These are phyloP conservation scores for Daldinia eschscholtzii DNA, from an alignment of 2,329 filamentous ascomycete species.

Conservation along the genomic window DNA sequence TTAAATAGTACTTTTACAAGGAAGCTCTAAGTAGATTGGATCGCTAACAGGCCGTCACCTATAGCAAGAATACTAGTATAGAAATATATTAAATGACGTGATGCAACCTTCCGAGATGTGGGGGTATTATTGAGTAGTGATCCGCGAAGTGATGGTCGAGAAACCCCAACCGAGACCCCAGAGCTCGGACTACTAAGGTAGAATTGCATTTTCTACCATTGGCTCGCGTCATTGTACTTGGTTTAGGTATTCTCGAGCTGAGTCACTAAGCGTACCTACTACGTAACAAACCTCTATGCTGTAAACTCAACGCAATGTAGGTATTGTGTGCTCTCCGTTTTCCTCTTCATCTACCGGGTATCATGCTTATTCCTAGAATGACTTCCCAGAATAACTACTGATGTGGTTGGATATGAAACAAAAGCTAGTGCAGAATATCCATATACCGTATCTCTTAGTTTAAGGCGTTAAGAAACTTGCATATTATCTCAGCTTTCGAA, in stretches of 20 bases:
- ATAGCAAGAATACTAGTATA: slow-evolving; percentile 9
- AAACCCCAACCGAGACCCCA: slow-evolving; percentile 20
- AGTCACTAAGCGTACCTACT: not conserved
- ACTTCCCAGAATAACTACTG: not conserved
- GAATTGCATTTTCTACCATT: slow-evolving; percentile 27
- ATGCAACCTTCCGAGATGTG: slow-evolving; percentile 36
- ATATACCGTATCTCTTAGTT: not conserved
- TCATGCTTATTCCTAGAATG: not conserved
- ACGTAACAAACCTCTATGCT: not conserved
- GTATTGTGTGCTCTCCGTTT: not conserved
- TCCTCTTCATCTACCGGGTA: not conserved
- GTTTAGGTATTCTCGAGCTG: not conserved
- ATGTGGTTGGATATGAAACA: not conserved
- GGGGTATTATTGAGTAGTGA: slow-evolving; percentile 33
- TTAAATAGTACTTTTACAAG: not conserved
- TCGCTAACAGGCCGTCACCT: slow-evolving; percentile 6
- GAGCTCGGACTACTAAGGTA: slow-evolving; percentile 11
- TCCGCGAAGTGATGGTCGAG: slow-evolving; percentile 23
- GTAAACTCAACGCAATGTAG: not conserved
- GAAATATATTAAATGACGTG: slow-evolving; percentile 21
- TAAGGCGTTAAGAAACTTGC: slow-evolving; percentile 18
- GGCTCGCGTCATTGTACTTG: slow-evolving; percentile 19
- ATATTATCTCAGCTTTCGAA: slow-evolving; percentile 29
- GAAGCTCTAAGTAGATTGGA: not conserved
- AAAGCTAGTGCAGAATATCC: not conserved